Conservation (phyloP, 23 red algal species). For the Gracilariopsis chorda region DNA sequence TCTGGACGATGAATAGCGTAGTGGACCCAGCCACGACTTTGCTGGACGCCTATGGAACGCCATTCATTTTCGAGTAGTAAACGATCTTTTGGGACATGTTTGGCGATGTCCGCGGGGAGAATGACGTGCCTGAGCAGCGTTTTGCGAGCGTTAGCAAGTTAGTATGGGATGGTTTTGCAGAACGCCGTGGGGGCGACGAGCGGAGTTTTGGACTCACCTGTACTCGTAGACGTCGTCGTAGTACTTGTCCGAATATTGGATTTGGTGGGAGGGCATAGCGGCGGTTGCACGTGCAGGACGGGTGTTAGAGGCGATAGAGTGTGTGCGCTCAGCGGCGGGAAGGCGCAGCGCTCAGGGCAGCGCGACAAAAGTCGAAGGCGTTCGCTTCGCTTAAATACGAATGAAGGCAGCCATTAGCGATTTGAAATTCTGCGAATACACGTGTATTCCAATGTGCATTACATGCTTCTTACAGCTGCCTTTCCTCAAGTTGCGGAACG, state of each 20-base stretch:
- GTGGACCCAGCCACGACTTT: constrained; percentile 98
- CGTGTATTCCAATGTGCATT: too few species aligned
- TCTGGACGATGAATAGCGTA: constrained; percentile 99
- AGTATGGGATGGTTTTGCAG: not conserved
- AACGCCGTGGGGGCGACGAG: not conserved
- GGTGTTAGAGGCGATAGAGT: not conserved
- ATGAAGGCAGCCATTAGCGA: too few species aligned
- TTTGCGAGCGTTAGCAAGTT: not conserved
- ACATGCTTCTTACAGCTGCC: too few species aligned
- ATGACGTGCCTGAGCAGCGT: constrained; percentile 87
- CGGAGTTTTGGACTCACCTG: constrained; percentile 43
- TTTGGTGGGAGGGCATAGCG: constrained; percentile 91
- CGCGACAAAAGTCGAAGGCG: too few species aligned
- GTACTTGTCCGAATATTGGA: constrained; percentile 99
- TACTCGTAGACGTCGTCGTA: constrained; percentile 98
- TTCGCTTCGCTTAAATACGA: too few species aligned
- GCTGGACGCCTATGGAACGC: constrained; percentile 96
- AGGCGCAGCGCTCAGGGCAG: too few species aligned
- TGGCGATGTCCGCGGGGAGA: constrained; percentile 90
- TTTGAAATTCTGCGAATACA: too few species aligned
- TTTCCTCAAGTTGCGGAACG: too few species aligned
- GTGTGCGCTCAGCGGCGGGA: not conserved
- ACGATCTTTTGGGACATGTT: constrained; percentile 85
- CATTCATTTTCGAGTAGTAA: constrained; percentile 92
- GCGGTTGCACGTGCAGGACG: not conserved